Evolutionary conservation across 192 early-diverging fungal species (phyloP).

Genomic region (Phycomyces blakesleeanus): DNA sequence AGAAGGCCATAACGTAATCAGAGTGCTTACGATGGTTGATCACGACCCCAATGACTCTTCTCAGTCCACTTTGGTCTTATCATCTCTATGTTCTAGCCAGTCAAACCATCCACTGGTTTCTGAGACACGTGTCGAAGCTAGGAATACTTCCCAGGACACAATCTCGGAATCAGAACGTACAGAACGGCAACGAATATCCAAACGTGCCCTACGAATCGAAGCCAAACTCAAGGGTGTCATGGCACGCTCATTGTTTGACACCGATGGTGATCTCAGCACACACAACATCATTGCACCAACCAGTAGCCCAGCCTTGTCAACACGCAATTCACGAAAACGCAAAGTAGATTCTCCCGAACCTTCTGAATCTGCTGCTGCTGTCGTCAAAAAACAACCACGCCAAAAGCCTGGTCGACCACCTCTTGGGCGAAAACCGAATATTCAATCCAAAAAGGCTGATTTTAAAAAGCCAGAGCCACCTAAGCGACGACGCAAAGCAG

Average conservation of each 20-base stretch:
- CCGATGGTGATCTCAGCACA: slow-evolving; percentile 31
- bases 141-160: background rate
- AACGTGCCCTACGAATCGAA: slow-evolving; percentile 8
- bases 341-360: background rate
- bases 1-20: background rate
- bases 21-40: background rate
- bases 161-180: background rate
- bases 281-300: slow-evolving; percentile 32
- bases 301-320: slow-evolving; percentile 11
- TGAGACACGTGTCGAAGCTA: background rate
- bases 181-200: slow-evolving; percentile 54
- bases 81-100: background rate
- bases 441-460: too few species aligned
- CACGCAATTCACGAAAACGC: slow-evolving; percentile 8
- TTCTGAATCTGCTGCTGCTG: background rate
- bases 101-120: background rate
- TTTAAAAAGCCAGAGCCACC: too few species aligned
- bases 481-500: too few species aligned
- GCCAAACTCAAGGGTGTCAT: slow-evolving; percentile 16
- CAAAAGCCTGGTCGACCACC: background rate
- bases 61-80: background rate
- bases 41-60: background rate
- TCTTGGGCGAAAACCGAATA: background rate
- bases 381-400: background rate
- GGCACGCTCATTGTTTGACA: slow-evolving; percentile 28